Evolutionary conservation across 202 grass and related monocot species (phyloP).

Genomic region (Panicum virgatum): DNA sequence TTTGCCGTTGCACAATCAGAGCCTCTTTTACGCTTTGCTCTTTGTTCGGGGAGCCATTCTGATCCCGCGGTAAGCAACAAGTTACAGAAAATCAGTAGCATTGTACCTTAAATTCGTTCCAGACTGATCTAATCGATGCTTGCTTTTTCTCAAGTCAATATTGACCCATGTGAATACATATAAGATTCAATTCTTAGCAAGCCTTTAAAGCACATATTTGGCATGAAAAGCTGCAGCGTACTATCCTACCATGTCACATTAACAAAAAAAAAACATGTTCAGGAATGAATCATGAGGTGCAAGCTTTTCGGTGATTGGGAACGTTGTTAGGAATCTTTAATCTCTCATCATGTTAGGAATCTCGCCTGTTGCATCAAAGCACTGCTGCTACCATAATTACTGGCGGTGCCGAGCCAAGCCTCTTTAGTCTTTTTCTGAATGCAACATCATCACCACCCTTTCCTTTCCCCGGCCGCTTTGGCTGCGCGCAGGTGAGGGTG

Average conservation of each 20-base stretch:
- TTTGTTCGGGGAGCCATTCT: constrained; percentile 99
- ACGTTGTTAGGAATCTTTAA: constrained; percentile 49
- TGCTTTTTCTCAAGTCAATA: constrained; percentile 35
- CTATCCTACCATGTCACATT: constrained; percentile 28
- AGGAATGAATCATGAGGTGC: constrained; percentile 33
- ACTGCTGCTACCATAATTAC: constrained; percentile 40
- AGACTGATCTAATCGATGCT: constrained; percentile 9
- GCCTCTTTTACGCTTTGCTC: constrained; percentile 92
- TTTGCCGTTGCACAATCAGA: constrained; percentile 84
- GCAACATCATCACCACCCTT: constrained; percentile 9
- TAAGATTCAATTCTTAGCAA: constrained; percentile 11
- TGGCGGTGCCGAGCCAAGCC: constrained; percentile 14
- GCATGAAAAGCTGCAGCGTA: constrained; percentile 43
- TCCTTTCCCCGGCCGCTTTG: background rate
- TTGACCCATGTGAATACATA: constrained; percentile 19
- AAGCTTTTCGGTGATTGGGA: constrained; percentile 43
- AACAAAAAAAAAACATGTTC: constrained; percentile 31
- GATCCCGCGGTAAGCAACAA: constrained; percentile 86
- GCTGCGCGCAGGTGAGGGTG: constrained; percentile 62
- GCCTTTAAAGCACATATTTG: constrained; percentile 33
- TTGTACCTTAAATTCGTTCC: constrained; percentile 14
- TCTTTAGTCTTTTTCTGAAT: constrained; percentile 33
- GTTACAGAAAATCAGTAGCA: background rate
- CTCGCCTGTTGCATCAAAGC: constrained; percentile 47
- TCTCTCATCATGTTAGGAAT: constrained; percentile 36